Percentiles rank a stretch among this genome's conserved stretches.
Conservation (phyloP, 495 filamentous ascomycete species). For the Lentithecium fluviatile region DNA sequence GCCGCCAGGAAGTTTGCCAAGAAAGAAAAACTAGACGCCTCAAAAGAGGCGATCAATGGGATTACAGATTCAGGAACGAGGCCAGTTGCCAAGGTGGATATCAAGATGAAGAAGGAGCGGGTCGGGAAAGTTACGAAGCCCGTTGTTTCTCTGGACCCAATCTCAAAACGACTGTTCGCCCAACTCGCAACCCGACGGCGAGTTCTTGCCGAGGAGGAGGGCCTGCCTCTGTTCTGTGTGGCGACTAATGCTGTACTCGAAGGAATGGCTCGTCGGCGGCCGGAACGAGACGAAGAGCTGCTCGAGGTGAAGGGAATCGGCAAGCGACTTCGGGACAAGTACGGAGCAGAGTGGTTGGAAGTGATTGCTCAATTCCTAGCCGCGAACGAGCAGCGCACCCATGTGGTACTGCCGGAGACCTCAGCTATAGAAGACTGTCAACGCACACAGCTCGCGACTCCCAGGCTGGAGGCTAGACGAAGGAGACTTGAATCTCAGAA, state of each 20-base stretch:
- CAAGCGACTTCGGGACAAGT: constrained; percentile 2
- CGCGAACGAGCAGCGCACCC: neutral
- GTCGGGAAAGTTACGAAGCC: too few species aligned
- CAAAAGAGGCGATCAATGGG: neutral
- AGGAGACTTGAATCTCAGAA: neutral
- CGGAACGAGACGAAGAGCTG: constrained; percentile 5
- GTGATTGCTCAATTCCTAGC: constrained; percentile 9
- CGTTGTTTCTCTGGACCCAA: neutral
- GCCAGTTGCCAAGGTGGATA: too few species aligned
- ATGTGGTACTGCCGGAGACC: neutral
- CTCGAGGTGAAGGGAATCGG: constrained; percentile 18
- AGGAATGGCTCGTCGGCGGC: constrained; percentile 16
- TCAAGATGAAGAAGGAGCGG: too few species aligned
- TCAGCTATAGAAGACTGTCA: neutral
- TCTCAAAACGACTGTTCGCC: constrained; percentile 4
- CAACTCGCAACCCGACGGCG: constrained; percentile 2
- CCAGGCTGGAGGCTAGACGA: neutral
- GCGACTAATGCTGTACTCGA: constrained; percentile 17
- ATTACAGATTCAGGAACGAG: too few species aligned
- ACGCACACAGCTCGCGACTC: neutral
- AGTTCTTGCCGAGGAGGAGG: neutral
- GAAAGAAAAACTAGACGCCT: too few species aligned
- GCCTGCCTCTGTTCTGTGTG: constrained; percentile 1
- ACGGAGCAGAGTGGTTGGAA: constrained; percentile 21
- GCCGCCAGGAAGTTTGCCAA: neutral